Base-by-base conservation (phyloP, 768 basidiomycete species). In the Serendipita indica region DNA sequence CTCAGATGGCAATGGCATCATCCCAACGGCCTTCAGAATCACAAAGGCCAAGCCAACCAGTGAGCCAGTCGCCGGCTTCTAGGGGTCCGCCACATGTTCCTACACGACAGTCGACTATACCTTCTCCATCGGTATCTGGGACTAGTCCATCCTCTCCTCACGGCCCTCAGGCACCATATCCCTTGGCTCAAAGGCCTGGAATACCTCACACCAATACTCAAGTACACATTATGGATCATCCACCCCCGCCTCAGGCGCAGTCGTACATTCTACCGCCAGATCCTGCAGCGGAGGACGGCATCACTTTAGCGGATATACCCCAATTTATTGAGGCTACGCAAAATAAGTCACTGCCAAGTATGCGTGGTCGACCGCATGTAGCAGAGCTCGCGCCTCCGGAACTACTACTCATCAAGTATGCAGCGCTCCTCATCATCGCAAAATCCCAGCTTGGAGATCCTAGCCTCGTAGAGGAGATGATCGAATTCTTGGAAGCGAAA, bases 251-350 rank as follows among this genome's bases (percentile, higher is more conserved):
- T 7, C 49, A 54, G n/a, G 20, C 49, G 20, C 49, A 18, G 10
- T 54, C 49, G 7, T 54, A 54, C 30, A 54, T 54, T 27, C 30
- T 37, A 37, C 35, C 49, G n/a, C 49, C 20, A 20, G 49, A 54
- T 27, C 49, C 49, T 10, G 30, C 20, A 43, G 75, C 76, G 25
- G 89, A 91, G 59, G 89, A 93, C 59, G 85, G 85, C 3, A 83
- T 98, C 65, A 94, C 92, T 0, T 77, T 98, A 13, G 90, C 89
- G 6, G 96, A 98, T 70, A 89, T 98, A 57, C 91, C 93, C 5
- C 86, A 91, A 66, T 71, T 96, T 10, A 85, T 96, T 69, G 88
- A 92, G 68, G 90, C 84, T 2, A 92, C 90, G 13, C 86, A 91
- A 65, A 86, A 83, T 60, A 81, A 89, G n/a, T 88, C 86, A 2